These are phyloP conservation scores for Phytophthora sojae DNA, from an alignment of 352 stramenopile species.

Conservation along the genomic window DNA sequence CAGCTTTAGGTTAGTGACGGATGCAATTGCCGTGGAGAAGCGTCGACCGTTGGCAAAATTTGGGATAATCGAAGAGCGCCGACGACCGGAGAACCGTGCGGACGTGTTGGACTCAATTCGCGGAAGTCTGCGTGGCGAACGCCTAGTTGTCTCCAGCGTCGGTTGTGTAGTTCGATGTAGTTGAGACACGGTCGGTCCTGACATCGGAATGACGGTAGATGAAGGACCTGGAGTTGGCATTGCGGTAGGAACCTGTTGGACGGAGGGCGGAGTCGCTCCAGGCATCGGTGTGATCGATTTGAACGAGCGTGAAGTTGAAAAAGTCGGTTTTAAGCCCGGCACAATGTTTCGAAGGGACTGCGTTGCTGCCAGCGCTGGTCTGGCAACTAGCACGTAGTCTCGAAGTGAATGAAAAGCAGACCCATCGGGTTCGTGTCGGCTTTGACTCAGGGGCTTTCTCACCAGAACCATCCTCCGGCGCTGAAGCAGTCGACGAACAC, in stretches of 20 bases:
- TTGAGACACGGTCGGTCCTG: neutral
- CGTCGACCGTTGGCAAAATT: neutral
- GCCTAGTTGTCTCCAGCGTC: neutral
- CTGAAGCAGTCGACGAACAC: constrained; percentile 4
- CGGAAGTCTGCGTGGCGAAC: neutral
- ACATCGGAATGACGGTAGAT: neutral
- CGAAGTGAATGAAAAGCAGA: neutral
- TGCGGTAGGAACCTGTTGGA: neutral
- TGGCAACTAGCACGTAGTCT: neutral
- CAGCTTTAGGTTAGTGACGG: neutral
- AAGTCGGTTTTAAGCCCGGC: neutral
- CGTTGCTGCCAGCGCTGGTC: neutral
- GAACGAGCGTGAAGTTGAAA: neutral
- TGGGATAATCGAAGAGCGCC: neutral
- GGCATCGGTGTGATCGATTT: neutral
- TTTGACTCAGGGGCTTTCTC: neutral
- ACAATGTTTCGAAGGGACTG: neutral
- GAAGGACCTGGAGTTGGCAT: neutral
- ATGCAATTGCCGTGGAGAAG: neutral
- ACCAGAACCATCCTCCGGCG: neutral
- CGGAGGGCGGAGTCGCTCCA: neutral
- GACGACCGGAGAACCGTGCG: neutral
- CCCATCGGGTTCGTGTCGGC: neutral
- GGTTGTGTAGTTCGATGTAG: neutral
- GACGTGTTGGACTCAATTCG: constrained; percentile 1